Conservation (phyloP, 768 basidiomycete genomes). For the Auriscalpium orientale region DNA sequence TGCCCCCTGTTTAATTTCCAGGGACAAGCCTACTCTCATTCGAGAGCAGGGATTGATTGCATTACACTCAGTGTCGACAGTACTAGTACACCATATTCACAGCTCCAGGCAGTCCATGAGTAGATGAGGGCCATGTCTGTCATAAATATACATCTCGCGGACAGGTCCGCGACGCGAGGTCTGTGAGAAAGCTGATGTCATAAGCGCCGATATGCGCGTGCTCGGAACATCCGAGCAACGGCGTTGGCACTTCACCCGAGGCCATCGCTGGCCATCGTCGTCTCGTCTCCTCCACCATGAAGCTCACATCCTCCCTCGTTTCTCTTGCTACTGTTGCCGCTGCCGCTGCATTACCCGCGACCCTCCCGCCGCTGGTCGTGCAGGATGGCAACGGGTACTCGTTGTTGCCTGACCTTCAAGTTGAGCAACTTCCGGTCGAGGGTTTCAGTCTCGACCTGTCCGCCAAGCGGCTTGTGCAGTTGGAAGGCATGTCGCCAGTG, state of each 20-base stretch:
- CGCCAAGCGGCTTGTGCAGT: slow-evolving; percentile 66
- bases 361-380: neutral
- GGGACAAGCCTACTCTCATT: too few relatives aligned
- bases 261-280: neutral
- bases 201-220: too few relatives aligned
- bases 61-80: too few relatives aligned
- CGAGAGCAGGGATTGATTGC: too few relatives aligned
- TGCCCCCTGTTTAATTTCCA: too few relatives aligned
- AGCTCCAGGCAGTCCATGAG: too few relatives aligned
- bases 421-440: neutral
- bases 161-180: too few relatives aligned
- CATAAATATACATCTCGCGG: too few relatives aligned
- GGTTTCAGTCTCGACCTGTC: slow-evolving; percentile 57
- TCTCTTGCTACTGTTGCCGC: neutral
- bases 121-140: too few relatives aligned
- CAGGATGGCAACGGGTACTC: slow-evolving; percentile 4
- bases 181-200: too few relatives aligned
- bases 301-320: slow-evolving; percentile 2
- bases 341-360: neutral
- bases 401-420: neutral
- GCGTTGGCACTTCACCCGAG: neutral
- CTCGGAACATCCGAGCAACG: too few relatives aligned
- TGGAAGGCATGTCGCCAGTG: slow-evolving; percentile 60
- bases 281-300: slow-evolving; percentile 8
- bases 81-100: too few relatives aligned